Percentiles rank a stretch among this genome's conserved stretches.
Conservation (phyloP, 1,284 basidiomycete genomes). For the Ceratobasidium sp. region DNA sequence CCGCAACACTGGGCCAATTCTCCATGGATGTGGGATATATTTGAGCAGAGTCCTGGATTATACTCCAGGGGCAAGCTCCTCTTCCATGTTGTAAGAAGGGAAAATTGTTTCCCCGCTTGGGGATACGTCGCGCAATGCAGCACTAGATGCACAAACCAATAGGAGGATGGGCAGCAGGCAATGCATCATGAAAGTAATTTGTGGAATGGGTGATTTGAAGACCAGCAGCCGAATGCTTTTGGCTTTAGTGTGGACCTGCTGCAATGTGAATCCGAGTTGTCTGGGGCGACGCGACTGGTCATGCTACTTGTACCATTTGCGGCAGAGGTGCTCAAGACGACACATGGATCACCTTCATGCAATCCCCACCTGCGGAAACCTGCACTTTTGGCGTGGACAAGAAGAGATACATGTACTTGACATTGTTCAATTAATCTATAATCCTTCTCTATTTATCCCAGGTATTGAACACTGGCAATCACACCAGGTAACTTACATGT, state of each 20-base stretch:
- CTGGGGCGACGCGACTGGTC: background rate
- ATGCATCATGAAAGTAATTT: background rate
- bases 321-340: constrained; percentile 1
- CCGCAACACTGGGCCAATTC: background rate
- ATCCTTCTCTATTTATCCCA: no score
- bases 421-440: no score
- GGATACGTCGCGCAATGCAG: background rate
- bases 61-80: background rate
- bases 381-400: no score
- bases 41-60: background rate
- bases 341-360: no score
- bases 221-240: background rate
- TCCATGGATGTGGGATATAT: background rate
- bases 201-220: background rate
- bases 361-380: no score
- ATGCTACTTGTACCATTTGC: background rate
- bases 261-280: background rate
- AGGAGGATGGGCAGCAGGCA: background rate
- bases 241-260: background rate
- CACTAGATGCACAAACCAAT: background rate
- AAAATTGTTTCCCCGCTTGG: background rate
- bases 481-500: no score
- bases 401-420: no score
- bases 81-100: background rate
- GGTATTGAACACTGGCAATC: no score